Base-by-base conservation (phyloP, 2,329 filamentous ascomycete genomes). In the Cladosporium sp. region DNA sequence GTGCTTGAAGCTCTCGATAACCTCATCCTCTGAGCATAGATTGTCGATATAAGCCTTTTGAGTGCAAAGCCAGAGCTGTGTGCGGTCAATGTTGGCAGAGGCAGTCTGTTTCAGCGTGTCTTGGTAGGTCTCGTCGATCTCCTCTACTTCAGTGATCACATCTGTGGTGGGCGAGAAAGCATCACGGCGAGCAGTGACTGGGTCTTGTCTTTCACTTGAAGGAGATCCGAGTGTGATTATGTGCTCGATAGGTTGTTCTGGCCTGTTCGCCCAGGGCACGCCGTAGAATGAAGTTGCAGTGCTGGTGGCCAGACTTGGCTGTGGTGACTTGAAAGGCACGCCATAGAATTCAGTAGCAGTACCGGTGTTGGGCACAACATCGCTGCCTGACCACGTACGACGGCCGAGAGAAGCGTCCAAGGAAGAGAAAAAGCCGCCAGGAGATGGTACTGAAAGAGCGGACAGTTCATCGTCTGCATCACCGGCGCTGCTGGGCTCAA, bases 311-410 rank as follows among this genome's bases (percentile, higher is more conserved):
- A 93, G 92, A 56, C 44, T 23, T 52, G 60, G n/a, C 66, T 56
- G 31, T 18, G 68, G 21, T 1, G 67, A 59, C 83, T 84, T 71
- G 89, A 93, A 97, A 3, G 93, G 93, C 31, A 90, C 85, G 68
- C 90, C 89, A 80, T 98, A 98, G 74, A 97, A 98, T 68, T 90
- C 88, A 76, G 97, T 92, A 11, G 94, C 94, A n/a, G 90, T 93
- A 33, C 92, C 92, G 1, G 94, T 97, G 0, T 92, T 94, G 1
- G 93, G 93, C 0, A 88, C 87, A 3, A 76, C 76, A 12, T 79
- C 77, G 16, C 76, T 73, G 29, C 89, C 80, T 73, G 92, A 88
- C 94, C 94, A 98, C 14, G 93, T 95, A 73, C 89, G 88, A 62
- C 93, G 88, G 44, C 89, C 88, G 31, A 75, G 66, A 62, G 87